Base-by-base conservation (phyloP, 2,329 filamentous ascomycete genomes). In the Huntiella omanensis region DNA sequence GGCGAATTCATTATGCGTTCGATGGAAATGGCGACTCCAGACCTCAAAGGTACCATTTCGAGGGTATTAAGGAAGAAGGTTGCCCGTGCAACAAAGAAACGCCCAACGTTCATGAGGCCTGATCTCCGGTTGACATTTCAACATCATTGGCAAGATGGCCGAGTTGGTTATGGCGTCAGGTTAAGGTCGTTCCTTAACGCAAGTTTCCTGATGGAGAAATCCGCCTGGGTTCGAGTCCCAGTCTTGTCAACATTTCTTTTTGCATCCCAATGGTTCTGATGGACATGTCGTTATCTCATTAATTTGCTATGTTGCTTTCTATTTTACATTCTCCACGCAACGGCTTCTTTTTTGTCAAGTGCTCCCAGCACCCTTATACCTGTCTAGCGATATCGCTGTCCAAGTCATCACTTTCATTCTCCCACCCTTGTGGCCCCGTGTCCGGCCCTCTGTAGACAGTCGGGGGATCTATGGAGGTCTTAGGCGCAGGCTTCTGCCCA, bases 151-250 rank as follows among this genome's bases (percentile, higher is more conserved):
- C 49, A 57, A 58, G 56, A 59, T 59, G 57, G 57, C 57, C 56
- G 56, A 59, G 56, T 58, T 59, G 56, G 56, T 59, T 56, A 58
- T 58, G 56, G 56, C 56, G 57, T 55, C 54, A 58, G 57, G 56
- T 58, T 59, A 58, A 58, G 57, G 57, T 57, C 48, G 44, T 47
- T 50, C 45, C 48, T 50, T 50, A 50, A 43, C 46, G 40, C 15
- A 44, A 38, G 33, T 48, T 42, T 48, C 46, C 36, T 48, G 46
- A 48, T 48, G 46, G 40, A 48, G 46, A 48, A 44, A 44, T 40
- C 46, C 46, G 46, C 40, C 46, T 48, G 46, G 40, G 46, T 45
- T 44, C 41, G 41, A 48, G 46, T 48, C 46, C 36, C 41, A 48
- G 46, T 48, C 46, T 48, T 48, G 41, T 48, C 46, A 48, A 16